phyloP scores from a whole-genome alignment of 768 basidiomycete species.

The Suillus occidentalis region DNA sequence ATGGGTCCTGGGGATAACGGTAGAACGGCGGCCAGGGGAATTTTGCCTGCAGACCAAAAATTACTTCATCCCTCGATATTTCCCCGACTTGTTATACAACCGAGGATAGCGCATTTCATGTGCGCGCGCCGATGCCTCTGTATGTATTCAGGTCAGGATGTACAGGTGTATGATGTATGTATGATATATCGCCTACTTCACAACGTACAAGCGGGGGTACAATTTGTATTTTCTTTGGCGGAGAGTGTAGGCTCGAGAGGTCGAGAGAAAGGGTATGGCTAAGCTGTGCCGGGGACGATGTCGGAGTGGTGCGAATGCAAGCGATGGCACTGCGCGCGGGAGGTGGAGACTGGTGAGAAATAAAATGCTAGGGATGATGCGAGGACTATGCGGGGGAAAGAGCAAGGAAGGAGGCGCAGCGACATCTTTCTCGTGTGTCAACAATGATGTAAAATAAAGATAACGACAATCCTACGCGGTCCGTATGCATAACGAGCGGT shows the following conservation, averaged over 20 bases:
- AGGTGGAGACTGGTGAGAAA: neutral
- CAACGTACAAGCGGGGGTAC: constrained; percentile 4
- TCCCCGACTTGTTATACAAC: neutral
- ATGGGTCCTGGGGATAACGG: neutral
- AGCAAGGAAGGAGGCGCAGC: neutral
- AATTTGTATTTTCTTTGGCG: constrained; percentile 1
- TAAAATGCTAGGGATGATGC: constrained; percentile 3
- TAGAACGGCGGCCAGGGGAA: too few species aligned
- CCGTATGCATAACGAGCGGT: neutral
- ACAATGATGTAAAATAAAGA: neutral
- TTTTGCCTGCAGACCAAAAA: neutral
- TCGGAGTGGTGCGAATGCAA: neutral
- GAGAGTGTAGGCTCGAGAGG: neutral
- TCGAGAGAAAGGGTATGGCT: neutral
- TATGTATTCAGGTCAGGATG: constrained; percentile 1
- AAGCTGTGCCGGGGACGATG: neutral
- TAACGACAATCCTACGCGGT: neutral
- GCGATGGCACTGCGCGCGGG: neutral
- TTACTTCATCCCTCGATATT: too few species aligned
- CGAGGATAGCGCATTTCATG: neutral
- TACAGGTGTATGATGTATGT: constrained; percentile 2
- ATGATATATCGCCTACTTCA: constrained; percentile 6
- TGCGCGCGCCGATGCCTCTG: neutral
- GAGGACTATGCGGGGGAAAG: neutral
- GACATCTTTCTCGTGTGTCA: constrained; percentile 1